A percentile compares a stretch with the other conserved stretches of the same genome.
Evolutionary conservation across 352 stramenopile species (phyloP).

Genomic region (Hyaloperonospora arabidopsidis): DNA sequence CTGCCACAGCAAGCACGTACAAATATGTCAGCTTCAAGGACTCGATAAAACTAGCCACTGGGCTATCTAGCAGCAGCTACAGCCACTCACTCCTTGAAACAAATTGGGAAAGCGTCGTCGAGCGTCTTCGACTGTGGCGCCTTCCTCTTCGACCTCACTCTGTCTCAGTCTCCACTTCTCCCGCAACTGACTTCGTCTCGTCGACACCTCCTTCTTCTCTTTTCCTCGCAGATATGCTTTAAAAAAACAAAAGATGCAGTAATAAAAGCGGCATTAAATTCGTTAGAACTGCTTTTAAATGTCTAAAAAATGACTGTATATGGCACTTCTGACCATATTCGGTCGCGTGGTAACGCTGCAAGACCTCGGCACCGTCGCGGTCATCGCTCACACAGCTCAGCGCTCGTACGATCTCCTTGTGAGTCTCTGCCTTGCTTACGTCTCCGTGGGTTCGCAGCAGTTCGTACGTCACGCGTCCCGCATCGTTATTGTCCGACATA

Average conservation of each 20-base stretch:
- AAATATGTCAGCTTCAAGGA: no score
- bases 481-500: conserved; percentile 13
- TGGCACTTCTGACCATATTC: conserved; percentile 41
- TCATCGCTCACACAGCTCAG: conserved; percentile 26
- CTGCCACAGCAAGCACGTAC: conserved; percentile 6
- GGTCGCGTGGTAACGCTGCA: conserved; percentile 40
- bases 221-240: conserved; percentile 29
- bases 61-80: background rate
- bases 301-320: background rate
- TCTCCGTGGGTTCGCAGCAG: conserved; percentile 29
- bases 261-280: background rate
- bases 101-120: conserved; percentile 34
- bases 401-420: conserved; percentile 36
- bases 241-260: background rate
- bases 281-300: background rate
- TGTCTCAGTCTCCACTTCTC: conserved; percentile 31
- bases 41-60: background rate
- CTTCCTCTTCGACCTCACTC: conserved; percentile 18
- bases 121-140: conserved; percentile 31
- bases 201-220: conserved; percentile 22
- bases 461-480: conserved; percentile 21
- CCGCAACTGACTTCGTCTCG: conserved; percentile 32
- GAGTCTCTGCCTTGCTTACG: conserved; percentile 14
- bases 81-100: conserved; percentile 31
- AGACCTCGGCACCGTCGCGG: conserved; percentile 20